These are phyloP conservation scores for Phyllosticta ampelicida DNA, from an alignment of 2,329 filamentous ascomycete species.

Conservation along the genomic window DNA sequence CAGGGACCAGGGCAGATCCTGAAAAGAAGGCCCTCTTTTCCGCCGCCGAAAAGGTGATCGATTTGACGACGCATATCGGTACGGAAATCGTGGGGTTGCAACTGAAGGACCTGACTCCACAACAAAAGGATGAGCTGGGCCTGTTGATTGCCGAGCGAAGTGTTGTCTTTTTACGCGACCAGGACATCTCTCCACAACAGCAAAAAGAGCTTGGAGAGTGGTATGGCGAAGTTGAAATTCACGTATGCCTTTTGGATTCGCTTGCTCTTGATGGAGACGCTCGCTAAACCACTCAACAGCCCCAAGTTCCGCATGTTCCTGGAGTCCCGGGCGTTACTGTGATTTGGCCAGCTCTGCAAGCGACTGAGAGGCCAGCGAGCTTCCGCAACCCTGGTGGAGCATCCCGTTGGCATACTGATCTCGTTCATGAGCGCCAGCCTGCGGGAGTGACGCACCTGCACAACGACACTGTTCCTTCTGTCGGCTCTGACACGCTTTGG, in stretches of 20 bases:
- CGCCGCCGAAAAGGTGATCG: slow-evolving; percentile 51
- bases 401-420: slow-evolving; percentile 58
- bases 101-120: slow-evolving; percentile 48
- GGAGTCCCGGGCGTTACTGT: slow-evolving; percentile 45
- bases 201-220: slow-evolving; percentile 42
- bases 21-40: slow-evolving; percentile 50
- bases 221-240: slow-evolving; percentile 56
- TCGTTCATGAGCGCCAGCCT: slow-evolving; percentile 61
- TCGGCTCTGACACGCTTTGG: slow-evolving; percentile 65
- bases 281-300: slow-evolving; percentile 31
- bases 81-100: slow-evolving; percentile 55
- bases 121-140: slow-evolving; percentile 52
- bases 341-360: slow-evolving; percentile 59
- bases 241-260: slow-evolving; percentile 40
- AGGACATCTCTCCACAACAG: slow-evolving; percentile 23
- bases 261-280: neutral
- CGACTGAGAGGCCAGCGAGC: slow-evolving; percentile 48
- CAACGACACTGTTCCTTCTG: slow-evolving; percentile 54
- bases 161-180: slow-evolving; percentile 57
- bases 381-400: slow-evolving; percentile 60
- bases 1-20: slow-evolving; percentile 54
- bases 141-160: slow-evolving; percentile 52
- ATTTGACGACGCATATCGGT: slow-evolving; percentile 52
- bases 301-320: slow-evolving; percentile 60
- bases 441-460: slow-evolving; percentile 59